A percentile compares a stretch with the other conserved stretches of the same genome.
phyloP scores from a whole-genome alignment of 2,329 filamentous ascomycete species.

The Pseudocercospora fuligena region DNA sequence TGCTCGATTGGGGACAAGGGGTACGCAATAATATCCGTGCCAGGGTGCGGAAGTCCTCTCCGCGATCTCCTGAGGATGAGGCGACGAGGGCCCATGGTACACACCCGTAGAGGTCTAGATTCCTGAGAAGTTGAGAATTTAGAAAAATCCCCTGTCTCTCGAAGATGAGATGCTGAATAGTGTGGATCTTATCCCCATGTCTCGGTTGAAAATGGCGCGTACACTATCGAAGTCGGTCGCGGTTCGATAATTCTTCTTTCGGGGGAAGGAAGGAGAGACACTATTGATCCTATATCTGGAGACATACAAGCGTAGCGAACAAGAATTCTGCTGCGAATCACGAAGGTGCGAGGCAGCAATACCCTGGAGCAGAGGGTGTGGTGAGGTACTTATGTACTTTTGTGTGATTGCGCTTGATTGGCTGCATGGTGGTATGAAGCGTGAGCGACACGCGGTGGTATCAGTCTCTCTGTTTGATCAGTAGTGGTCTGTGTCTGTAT shows the following conservation, averaged over 20 bases:
- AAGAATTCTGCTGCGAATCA: neutral
- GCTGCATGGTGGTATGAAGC: neutral
- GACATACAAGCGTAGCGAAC: neutral
- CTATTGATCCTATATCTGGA: conserved; percentile 2
- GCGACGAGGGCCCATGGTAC: neutral
- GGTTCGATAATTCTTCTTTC: neutral
- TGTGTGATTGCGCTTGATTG: neutral
- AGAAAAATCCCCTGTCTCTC: neutral
- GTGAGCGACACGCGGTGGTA: neutral
- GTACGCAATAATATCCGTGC: neutral
- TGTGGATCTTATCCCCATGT: neutral
- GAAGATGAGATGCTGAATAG: neutral
- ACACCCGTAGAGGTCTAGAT: neutral
- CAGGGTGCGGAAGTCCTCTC: neutral
- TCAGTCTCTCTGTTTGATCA: neutral
- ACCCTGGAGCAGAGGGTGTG: neutral
- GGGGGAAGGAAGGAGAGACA: neutral
- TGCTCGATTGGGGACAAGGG: neutral
- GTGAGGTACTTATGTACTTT: neutral
- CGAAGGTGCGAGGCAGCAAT: neutral
- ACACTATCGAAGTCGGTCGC: conserved; percentile 5
- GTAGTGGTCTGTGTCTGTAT: neutral
- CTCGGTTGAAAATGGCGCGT: conserved; percentile 1
- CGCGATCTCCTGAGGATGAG: neutral
- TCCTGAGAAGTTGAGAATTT: neutral